Conservation (phyloP, 202 grass and related monocot genomes). For the Zoysia matrella region DNA sequence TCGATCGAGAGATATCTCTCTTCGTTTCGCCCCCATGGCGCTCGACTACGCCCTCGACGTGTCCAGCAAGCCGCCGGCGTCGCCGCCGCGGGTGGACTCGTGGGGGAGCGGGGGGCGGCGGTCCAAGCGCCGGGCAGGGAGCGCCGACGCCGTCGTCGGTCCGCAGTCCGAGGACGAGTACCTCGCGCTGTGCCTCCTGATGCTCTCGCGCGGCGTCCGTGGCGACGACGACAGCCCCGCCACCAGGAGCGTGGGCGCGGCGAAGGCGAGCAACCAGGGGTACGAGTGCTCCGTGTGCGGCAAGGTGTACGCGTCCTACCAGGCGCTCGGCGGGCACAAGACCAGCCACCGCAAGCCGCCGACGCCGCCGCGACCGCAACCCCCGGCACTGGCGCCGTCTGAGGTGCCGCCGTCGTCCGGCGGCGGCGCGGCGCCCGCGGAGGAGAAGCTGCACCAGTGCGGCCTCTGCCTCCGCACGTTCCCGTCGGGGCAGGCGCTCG, state of each 20-base stretch:
- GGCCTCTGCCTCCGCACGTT: slow-evolving; percentile 72
- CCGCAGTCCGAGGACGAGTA: slow-evolving; percentile 63
- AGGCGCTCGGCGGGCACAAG: slow-evolving; percentile 91
- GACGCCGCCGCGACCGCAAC: not conserved
- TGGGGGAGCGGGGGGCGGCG: slow-evolving; percentile 49
- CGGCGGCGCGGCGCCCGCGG: not conserved
- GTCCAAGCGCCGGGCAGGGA: slow-evolving; percentile 44
- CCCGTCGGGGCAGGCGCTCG: slow-evolving; percentile 75
- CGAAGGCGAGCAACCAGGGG: slow-evolving; percentile 15
- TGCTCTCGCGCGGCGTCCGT: slow-evolving; percentile 61
- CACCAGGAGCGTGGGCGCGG: not conserved
- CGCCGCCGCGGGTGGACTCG: slow-evolving; percentile 47
- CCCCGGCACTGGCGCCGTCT: not conserved
- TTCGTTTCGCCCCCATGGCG: slow-evolving; percentile 24
- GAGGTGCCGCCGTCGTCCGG: not conserved
- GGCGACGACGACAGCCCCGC: not conserved
- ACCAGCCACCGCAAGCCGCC: slow-evolving; percentile 72
- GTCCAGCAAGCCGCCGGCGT: slow-evolving; percentile 26
- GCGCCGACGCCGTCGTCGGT: not conserved
- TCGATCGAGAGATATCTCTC: not conserved
- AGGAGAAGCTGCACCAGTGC: slow-evolving; percentile 72
- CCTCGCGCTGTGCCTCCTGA: slow-evolving; percentile 61
- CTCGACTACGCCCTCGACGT: slow-evolving; percentile 6
- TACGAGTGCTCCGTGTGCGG: slow-evolving; percentile 78
- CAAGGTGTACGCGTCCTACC: slow-evolving; percentile 83